A percentile compares a stretch with the other conserved stretches of the same genome.
These are phyloP conservation scores for Mrakiaceae sp. DNA, from an alignment of 1,284 basidiomycete species.

Conservation along the genomic window DNA sequence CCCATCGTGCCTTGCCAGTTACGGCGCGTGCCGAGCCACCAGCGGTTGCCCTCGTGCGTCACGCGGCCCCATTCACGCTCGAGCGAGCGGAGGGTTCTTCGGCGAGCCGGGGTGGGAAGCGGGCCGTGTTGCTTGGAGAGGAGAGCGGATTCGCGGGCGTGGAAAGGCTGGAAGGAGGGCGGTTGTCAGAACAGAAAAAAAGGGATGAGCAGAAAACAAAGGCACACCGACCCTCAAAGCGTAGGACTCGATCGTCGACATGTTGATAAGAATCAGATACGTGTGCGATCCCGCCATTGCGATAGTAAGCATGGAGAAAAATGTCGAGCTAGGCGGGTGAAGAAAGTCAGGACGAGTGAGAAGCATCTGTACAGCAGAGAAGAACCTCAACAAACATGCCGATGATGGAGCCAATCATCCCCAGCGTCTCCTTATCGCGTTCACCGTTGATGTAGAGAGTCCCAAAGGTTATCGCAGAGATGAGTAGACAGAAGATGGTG, in stretches of 20 bases:
- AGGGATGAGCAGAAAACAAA: not conserved
- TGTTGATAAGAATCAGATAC: slow-evolving; percentile 49
- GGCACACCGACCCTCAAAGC: slow-evolving; percentile 37
- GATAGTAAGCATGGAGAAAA: slow-evolving; percentile 48
- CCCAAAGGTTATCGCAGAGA: slow-evolving; percentile 44
- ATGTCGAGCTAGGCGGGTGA: slow-evolving; percentile 43
- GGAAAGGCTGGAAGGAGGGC: slow-evolving; percentile 29
- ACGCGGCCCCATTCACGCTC: slow-evolving; percentile 54
- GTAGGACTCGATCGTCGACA: slow-evolving; percentile 70
- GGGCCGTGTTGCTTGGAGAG: not conserved
- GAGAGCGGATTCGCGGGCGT: slow-evolving; percentile 34
- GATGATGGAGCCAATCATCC: slow-evolving; percentile 33
- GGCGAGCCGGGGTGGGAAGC: not conserved
- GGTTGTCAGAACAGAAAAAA: not conserved
- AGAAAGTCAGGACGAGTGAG: slow-evolving; percentile 26
- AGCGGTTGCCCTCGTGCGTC: slow-evolving; percentile 63
- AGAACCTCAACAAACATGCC: not conserved
- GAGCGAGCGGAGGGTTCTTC: not conserved
- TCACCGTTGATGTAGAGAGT: slow-evolving; percentile 42
- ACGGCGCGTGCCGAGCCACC: slow-evolving; percentile 58
- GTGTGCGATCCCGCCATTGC: slow-evolving; percentile 50
- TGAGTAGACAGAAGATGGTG: slow-evolving; percentile 49
- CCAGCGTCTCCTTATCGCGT: too few relatives aligned
- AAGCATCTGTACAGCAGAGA: not conserved
- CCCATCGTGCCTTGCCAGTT: slow-evolving; percentile 76